Conservation (phyloP, 495 filamentous ascomycete species). For the Neurospora sublineolata region DNA sequence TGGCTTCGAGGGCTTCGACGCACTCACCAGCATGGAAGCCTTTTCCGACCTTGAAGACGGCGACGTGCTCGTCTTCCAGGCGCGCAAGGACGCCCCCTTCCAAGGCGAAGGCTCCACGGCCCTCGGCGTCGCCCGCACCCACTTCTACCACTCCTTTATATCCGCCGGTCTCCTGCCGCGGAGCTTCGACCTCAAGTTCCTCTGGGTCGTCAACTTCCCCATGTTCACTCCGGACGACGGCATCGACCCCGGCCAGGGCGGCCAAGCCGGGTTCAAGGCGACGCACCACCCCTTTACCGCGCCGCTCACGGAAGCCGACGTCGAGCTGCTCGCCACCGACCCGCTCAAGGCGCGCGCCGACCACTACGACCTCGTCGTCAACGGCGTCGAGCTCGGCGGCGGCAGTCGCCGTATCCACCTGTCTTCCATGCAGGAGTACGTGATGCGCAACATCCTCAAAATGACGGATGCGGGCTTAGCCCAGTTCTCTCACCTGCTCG, state of each 20-base stretch:
- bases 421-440: constrained; percentile 68
- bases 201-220: constrained; percentile 86
- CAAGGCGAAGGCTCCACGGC: constrained; percentile 56
- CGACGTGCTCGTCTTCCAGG: constrained; percentile 70
- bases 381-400: constrained; percentile 88
- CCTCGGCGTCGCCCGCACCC: constrained; percentile 65
- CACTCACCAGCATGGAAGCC: constrained; percentile 15
- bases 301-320: constrained; percentile 58
- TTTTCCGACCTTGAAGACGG: constrained; percentile 38
- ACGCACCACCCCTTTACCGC: constrained; percentile 97
- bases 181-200: constrained; percentile 48
- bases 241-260: constrained; percentile 71
- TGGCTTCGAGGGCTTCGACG: constrained; percentile 60
- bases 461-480: constrained; percentile 49
- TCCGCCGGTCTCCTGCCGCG: constrained; percentile 42
- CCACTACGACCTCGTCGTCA: constrained; percentile 91
- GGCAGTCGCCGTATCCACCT: constrained; percentile 89
- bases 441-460: constrained; percentile 72
- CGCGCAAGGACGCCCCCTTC: constrained; percentile 51
- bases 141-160: constrained; percentile 57
- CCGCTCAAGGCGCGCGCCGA: constrained; percentile 65
- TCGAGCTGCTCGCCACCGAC: constrained; percentile 59
- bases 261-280: constrained; percentile 64
- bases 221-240: constrained; percentile 67
- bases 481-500: constrained; percentile 75